Conservation (phyloP, 2,329 filamentous ascomycete genomes). For the Colletotrichum sp. region DNA sequence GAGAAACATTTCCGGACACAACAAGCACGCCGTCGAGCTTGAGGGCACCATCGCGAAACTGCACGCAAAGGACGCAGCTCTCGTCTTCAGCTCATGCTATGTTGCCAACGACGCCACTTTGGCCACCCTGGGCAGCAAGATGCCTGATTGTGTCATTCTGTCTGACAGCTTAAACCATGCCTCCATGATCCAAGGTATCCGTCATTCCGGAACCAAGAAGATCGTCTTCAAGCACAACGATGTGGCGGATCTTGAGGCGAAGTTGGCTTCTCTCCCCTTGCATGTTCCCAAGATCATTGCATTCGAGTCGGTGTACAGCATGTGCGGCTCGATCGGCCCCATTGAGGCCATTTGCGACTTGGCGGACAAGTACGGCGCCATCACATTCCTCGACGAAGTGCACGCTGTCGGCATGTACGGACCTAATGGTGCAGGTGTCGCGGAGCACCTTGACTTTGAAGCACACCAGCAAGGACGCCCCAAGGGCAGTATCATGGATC, state of each 20-base stretch:
- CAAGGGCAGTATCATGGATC: slow-evolving; percentile 88
- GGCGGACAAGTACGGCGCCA: slow-evolving; percentile 95
- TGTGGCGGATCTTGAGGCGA: slow-evolving; percentile 87
- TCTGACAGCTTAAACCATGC: slow-evolving; percentile 98
- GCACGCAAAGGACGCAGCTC: slow-evolving; percentile 87
- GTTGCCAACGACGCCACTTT: slow-evolving; percentile 98
- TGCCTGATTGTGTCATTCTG: slow-evolving; percentile 96
- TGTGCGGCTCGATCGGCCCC: slow-evolving; percentile 97
- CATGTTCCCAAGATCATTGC: slow-evolving; percentile 96
- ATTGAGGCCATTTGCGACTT: slow-evolving; percentile 96
- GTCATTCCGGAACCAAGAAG: slow-evolving; percentile 96
- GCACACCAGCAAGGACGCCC: slow-evolving; percentile 78
- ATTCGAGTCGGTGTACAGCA: slow-evolving; percentile 98
- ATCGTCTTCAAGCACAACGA: slow-evolving; percentile 99
- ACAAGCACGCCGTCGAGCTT: slow-evolving; percentile 87
- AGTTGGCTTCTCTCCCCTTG: slow-evolving; percentile 85
- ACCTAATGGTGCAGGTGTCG: slow-evolving; percentile 91
- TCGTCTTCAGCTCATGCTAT: slow-evolving; percentile 98
- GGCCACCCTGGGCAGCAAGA: slow-evolving; percentile 93
- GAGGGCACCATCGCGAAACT: slow-evolving; percentile 85
- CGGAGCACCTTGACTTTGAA: slow-evolving; percentile 95
- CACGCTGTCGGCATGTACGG: slow-evolving; percentile 99
- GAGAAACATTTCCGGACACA: slow-evolving; percentile 97
- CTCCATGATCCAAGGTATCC: slow-evolving; percentile 99
- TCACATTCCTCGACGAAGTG: slow-evolving; percentile 98